These are phyloP conservation scores for Strigomonas culicis DNA, from an alignment of 208 protist species.

Conservation along the genomic window DNA sequence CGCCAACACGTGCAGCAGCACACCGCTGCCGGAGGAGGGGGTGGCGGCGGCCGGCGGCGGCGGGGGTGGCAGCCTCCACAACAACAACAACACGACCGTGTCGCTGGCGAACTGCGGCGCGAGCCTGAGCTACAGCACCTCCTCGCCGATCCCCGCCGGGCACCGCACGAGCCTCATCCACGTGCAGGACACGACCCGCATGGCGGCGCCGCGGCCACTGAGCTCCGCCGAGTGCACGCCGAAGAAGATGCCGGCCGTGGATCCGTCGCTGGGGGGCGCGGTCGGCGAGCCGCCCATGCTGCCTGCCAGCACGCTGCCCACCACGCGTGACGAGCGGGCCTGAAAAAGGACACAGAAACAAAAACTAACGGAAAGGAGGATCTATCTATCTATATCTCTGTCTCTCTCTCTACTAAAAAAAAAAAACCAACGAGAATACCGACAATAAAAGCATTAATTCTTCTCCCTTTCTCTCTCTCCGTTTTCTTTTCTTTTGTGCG, in stretches of 20 bases:
- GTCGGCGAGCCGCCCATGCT: too few relatives aligned
- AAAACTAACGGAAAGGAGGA: too few relatives aligned
- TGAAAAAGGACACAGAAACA: too few relatives aligned
- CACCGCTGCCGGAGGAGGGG: background rate
- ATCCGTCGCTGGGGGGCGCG: too few relatives aligned
- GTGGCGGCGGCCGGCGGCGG: background rate
- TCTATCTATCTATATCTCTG: background rate
- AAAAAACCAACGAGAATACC: background rate
- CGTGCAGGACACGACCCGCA: slow-evolving; percentile 47
- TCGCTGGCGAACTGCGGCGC: too few relatives aligned
- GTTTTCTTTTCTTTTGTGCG: too few relatives aligned
- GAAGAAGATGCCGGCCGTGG: slow-evolving; percentile 8
- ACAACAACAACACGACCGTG: too few relatives aligned
- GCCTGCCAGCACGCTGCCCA: too few relatives aligned
- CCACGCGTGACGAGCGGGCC: too few relatives aligned
- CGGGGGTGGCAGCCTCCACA: background rate
- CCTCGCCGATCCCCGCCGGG: background rate
- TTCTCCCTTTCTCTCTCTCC: background rate
- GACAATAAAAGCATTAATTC: background rate
- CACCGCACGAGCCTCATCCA: slow-evolving; percentile 13
- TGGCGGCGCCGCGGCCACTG: slow-evolving; percentile 35
- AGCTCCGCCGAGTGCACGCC: slow-evolving; percentile 32
- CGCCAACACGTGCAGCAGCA: slow-evolving; percentile 2
- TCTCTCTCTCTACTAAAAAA: background rate
- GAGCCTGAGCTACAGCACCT: background rate